Base-by-base conservation (phyloP, 2,329 filamentous ascomycete genomes). In the Atkinsonella hypoxylon region DNA sequence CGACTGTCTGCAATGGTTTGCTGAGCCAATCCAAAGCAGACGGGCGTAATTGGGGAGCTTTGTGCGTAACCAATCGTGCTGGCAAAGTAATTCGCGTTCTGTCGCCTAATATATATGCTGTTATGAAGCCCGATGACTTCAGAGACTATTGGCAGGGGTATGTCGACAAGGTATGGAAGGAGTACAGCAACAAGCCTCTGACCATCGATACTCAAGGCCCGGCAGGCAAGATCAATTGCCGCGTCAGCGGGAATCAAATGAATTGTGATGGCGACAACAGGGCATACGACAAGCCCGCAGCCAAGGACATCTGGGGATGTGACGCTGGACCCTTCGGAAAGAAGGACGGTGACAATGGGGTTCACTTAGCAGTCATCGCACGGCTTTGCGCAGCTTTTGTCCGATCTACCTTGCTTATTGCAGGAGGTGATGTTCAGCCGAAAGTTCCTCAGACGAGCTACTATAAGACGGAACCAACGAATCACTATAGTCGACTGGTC, bases 401-500 rank as follows among this genome's bases (percentile, higher is more conserved):
- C 47, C 71, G 74, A n/a, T 66, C 64, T 44, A 76, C 68, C 15
- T 65, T 74, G 9, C 63, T 76, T 42, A 30, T 74, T 2, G 61
- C 67, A 15, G 74, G 71, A 1, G 76, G 76, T 30, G 59, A 73
- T 55, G 53, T 67, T 4, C 71, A 77, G 59, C 76, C 76, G 1
- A 62, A 62, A 7, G 53, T 71, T 0, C 49, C 57, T 4, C 54
- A 62, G 0, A 54, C 57, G n/a, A 51, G 52, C 26, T 79, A 77
- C 62, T 79, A 79, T 60, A 62, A 60, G 2, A 52, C 30, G n/a
- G 55, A 64, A 44, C 69, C 72, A 0, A 74, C 72, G 11, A 71
- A 66, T 57, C 80, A 83, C 59, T 85, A 83, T 59, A 68, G 76
- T 31, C 69, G 78, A 9, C 69, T 85, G 39, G 72, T 85, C 2